Base-by-base conservation (phyloP, 2,329 filamentous ascomycete genomes). In the Fusarium mangiferae region DNA sequence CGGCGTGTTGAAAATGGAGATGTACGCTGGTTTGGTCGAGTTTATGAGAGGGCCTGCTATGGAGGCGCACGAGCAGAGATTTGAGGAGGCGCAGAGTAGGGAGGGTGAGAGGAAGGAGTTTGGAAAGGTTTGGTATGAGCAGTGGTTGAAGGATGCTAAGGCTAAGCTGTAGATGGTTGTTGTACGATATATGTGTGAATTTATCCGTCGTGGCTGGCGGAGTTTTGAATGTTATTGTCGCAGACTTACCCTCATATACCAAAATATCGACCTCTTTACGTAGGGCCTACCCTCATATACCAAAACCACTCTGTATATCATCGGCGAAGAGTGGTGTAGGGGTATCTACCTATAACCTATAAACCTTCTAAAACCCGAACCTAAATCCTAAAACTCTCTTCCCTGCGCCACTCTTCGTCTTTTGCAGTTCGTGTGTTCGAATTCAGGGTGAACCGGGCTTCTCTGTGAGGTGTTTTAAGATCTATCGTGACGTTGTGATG, bases 1-100 rank as follows among this genome's bases (percentile, higher is more conserved):
- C 80, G 91, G 92, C 7, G 79, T 87, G 62, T 83, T 96, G 80
- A 96, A 95, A 86, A 84, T 87, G 70, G 93, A 95, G 83, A 92
- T 96, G 90, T 94, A 92, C 81, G 86, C 89, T 28, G 90, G 93
- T 79, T 88, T 89, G 12, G 80, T 94, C 39, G 87, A 81, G 22
- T 84, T 90, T 75, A 80, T 95, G 73, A 87, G 87, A 64, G 84
- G 83, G 7, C 85, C 88, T 63, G 83, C 83, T 35, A 83, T 86
- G 74, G 88, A 86, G 36, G 80, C 78, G 39, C 85, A 87, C 70
- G 87, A 90, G 78, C 83, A 84, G 76, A 82, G 86, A 58, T 87
- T 86, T 76, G 84, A 84, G 51, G 81, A 81, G 17, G 73, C 80
- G 58, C 78, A 81, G 70, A 80, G 81, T 72, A 81, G 78, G 55